These are phyloP conservation scores for Xylaria sp. DNA, from an alignment of 2,329 filamentous ascomycete species.

Conservation along the genomic window DNA sequence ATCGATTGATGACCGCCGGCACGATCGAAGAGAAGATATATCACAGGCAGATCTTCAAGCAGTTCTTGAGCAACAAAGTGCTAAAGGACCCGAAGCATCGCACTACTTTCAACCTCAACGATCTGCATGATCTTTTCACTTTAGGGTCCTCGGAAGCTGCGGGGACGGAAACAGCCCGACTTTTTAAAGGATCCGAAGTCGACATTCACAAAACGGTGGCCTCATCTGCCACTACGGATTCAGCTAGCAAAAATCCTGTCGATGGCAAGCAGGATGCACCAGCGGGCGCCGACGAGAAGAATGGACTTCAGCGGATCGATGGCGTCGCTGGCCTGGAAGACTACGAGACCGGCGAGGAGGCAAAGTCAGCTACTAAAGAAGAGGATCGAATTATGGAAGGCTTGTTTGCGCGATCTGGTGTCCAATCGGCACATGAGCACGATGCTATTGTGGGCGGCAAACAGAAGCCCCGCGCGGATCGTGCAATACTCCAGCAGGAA, in stretches of 20 bases:
- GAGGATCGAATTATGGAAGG: conserved; percentile 86
- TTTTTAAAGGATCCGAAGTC: conserved; percentile 90
- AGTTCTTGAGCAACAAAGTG: conserved; percentile 97
- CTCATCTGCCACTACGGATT: conserved; percentile 26
- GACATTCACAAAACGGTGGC: conserved; percentile 59
- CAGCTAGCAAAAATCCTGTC: conserved; percentile 19
- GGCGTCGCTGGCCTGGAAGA: conserved; percentile 48
- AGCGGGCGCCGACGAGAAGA: conserved; percentile 44
- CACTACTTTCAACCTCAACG: conserved; percentile 87
- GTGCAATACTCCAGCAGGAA: conserved; percentile 81
- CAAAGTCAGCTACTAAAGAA: conserved; percentile 58
- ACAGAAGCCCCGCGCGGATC: conserved; percentile 76
- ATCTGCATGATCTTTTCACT: conserved; percentile 91
- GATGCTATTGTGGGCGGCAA: conserved; percentile 88
- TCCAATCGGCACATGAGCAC: conserved; percentile 93
- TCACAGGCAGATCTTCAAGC: conserved; percentile 97
- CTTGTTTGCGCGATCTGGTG: conserved; percentile 85
- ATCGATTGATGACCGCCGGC: conserved; percentile 95
- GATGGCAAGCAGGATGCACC: conserved; percentile 27
- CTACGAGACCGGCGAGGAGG: conserved; percentile 59
- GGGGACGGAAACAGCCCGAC: conserved; percentile 81
- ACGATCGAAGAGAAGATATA: conserved; percentile 99
- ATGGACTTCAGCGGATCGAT: conserved; percentile 50
- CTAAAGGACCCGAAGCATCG: conserved; percentile 93
- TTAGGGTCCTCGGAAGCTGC: conserved; percentile 74